These are phyloP conservation scores for Rhypophila decipiens DNA, from an alignment of 495 filamentous ascomycete genomes.

Conservation along the genomic window DNA sequence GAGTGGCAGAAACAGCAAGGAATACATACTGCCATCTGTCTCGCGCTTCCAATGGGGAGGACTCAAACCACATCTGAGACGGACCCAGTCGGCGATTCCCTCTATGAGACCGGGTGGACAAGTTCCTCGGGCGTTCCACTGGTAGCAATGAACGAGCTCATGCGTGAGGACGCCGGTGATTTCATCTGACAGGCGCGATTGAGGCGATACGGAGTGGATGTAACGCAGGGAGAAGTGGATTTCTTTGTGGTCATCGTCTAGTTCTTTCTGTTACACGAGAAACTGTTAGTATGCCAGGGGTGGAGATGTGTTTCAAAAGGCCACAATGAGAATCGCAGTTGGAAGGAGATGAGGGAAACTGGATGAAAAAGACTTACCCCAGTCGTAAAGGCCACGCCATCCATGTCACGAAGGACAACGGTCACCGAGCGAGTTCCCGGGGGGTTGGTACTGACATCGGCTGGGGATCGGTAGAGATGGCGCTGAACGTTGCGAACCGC, in stretches of 20 bases:
- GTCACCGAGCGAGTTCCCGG: constrained; percentile 70
- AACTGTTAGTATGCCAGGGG: too few relatives aligned
- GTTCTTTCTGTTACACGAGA: too few relatives aligned
- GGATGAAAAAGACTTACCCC: constrained; percentile 33
- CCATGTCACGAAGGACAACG: constrained; percentile 71
- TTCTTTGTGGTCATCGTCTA: constrained; percentile 89
- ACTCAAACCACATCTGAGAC: constrained; percentile 62
- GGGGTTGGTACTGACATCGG: constrained; percentile 29
- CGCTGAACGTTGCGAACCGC: constrained; percentile 61
- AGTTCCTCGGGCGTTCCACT: constrained; percentile 61
- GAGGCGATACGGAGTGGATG: constrained; percentile 44
- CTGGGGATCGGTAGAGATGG: constrained; percentile 51
- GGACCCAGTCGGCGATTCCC: constrained; percentile 91
- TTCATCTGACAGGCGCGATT: constrained; percentile 48
- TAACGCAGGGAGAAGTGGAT: constrained; percentile 84
- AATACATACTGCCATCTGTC: constrained; percentile 13
- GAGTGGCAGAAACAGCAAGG: background rate
- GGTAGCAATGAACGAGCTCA: constrained; percentile 95
- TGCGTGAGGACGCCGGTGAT: constrained; percentile 80
- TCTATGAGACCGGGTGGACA: constrained; percentile 80
- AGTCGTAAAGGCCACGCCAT: constrained; percentile 82
- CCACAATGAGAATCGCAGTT: too few relatives aligned
- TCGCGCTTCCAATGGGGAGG: constrained; percentile 81
- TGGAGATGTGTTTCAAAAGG: too few relatives aligned
- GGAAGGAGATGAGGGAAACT: background rate